Evolutionary conservation across 257 asterid genomes (phyloP).

Genomic region (Capsicum pubescens): DNA sequence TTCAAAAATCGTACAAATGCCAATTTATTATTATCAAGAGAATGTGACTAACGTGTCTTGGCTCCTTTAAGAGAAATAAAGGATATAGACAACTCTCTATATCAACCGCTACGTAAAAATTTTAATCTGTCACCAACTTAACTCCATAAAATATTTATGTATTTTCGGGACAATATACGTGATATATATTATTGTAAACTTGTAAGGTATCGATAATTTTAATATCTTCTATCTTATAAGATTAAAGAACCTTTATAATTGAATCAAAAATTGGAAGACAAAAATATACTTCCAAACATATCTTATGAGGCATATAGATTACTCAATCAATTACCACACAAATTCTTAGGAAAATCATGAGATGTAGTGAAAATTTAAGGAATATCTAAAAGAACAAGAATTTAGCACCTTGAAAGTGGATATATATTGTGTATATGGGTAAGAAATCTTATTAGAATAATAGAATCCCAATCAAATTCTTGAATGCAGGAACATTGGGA

Average conservation of each 20-base stretch:
- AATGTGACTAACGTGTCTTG: not conserved
- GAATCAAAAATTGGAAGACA: not conserved
- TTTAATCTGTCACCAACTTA: not conserved
- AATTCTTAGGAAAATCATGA: conserved; percentile 4
- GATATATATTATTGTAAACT: not conserved
- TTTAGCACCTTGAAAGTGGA: conserved; percentile 20
- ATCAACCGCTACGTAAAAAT: too few species aligned
- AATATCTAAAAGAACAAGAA: conserved; percentile 27
- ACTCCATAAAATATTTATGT: too few species aligned
- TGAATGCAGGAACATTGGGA: not conserved
- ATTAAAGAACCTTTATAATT: not conserved
- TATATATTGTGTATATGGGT: not conserved
- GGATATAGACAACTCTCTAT: not conserved
- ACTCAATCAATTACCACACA: conserved; percentile 13
- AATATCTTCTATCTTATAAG: not conserved
- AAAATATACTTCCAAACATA: not conserved
- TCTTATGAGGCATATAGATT: not conserved
- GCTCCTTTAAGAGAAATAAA: not conserved
- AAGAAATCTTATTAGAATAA: conserved; percentile 6
- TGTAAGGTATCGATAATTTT: not conserved
- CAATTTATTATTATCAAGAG: not conserved
- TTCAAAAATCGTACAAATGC: not conserved
- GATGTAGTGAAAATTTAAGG: conserved; percentile 17
- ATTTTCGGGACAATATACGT: not conserved
- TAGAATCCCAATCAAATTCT: not conserved